Conservation (phyloP, 805 yeast genomes). For the Candida namnaoensis region DNA sequence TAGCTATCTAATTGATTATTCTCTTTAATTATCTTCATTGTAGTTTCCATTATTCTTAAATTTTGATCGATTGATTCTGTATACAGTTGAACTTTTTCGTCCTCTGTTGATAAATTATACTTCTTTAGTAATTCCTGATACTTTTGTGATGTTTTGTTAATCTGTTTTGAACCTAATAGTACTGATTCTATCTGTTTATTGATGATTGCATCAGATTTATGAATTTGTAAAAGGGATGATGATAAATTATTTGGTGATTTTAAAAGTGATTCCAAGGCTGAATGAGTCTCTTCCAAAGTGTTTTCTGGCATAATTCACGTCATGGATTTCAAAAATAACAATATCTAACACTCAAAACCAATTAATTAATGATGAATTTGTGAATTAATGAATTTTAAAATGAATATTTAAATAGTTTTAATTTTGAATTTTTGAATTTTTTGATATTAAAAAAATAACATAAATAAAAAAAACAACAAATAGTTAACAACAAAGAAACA, state of each 20-base stretch:
- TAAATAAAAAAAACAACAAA: neutral
- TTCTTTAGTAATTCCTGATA: neutral
- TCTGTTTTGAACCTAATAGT: neutral
- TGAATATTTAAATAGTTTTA: too few relatives aligned
- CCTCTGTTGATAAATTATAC: neutral
- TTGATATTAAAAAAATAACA: too few relatives aligned
- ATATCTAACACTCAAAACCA: too few relatives aligned
- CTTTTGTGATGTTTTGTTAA: neutral
- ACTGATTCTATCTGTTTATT: conserved; percentile 12
- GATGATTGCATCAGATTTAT: conserved; percentile 12
- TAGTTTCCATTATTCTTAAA: conserved; percentile 58
- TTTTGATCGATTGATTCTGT: conserved; percentile 69
- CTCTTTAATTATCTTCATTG: conserved; percentile 29
- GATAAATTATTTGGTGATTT: conserved; percentile 2
- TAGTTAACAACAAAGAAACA: neutral
- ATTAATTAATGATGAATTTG: too few relatives aligned
- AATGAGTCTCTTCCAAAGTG: neutral
- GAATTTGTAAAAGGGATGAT: conserved; percentile 7
- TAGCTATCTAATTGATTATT: conserved; percentile 6
- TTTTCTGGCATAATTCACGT: neutral
- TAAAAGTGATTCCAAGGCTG: neutral
- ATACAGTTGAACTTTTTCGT: conserved; percentile 36
- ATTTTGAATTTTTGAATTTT: too few relatives aligned
- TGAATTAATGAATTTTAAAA: too few relatives aligned
- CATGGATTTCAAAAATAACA: too few relatives aligned